Evolutionary conservation across 1,139 yeast species (phyloP).

Genomic region (Geotrichum citri-aurantii): DNA sequence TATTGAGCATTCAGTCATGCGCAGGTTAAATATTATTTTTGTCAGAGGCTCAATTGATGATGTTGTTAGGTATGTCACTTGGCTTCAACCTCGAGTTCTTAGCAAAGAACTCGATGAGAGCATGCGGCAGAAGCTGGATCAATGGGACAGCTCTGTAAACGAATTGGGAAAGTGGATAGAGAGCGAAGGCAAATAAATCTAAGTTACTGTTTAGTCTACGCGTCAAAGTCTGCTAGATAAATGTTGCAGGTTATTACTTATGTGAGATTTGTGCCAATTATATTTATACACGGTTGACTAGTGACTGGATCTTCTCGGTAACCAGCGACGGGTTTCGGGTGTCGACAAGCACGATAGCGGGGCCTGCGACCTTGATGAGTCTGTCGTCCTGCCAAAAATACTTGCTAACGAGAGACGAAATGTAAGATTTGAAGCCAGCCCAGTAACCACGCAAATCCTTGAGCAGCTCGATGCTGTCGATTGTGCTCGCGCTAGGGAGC

Average conservation of each 20-base stretch:
- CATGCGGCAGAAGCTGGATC: constrained; percentile 65
- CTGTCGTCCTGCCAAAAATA: constrained; percentile 15
- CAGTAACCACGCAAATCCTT: background rate
- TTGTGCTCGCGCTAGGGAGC: background rate
- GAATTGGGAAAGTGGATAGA: constrained; percentile 57
- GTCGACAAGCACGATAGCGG: constrained; percentile 13
- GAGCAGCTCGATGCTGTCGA: background rate
- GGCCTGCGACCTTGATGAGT: constrained; percentile 10
- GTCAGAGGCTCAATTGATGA: constrained; percentile 86
- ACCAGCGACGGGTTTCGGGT: constrained; percentile 6
- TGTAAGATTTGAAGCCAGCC: background rate
- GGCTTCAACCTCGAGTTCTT: constrained; percentile 96
- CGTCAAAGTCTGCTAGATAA: background rate
- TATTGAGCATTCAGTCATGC: constrained; percentile 87
- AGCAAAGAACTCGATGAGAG: constrained; percentile 69
- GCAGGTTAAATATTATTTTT: constrained; percentile 77
- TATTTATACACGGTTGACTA: background rate
- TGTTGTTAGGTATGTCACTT: constrained; percentile 69
- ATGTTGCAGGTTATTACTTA: too few species aligned
- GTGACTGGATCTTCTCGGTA: constrained; percentile 1
- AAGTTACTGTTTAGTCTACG: constrained; percentile 36
- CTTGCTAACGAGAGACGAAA: background rate
- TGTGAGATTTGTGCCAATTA: too few species aligned
- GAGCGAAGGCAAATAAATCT: constrained; percentile 52
- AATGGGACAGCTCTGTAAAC: constrained; percentile 74